phyloP scores from a whole-genome alignment of 2,329 filamentous ascomycete genomes.

The Sphaerulina musiva region DNA sequence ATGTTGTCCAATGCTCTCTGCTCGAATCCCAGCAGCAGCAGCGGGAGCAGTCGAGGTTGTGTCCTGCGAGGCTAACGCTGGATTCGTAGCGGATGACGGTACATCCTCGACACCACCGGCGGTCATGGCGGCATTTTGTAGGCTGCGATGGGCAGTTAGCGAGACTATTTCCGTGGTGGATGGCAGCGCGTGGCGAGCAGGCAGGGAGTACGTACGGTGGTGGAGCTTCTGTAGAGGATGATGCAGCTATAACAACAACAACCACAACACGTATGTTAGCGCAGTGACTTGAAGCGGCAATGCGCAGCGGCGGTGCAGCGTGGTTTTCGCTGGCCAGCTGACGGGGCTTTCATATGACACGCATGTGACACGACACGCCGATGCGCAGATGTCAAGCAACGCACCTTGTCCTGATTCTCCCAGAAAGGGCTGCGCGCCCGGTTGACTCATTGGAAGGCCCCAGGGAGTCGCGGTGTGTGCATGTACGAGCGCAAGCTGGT shows the following conservation, averaged over 20 bases:
- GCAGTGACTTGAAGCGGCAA: neutral
- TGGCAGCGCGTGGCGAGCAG: neutral
- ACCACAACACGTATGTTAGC: conserved; percentile 2
- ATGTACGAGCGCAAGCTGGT: conserved; percentile 13
- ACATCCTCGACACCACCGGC: neutral
- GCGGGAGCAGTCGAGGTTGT: neutral
- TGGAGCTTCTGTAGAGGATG: conserved; percentile 19
- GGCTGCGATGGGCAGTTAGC: conserved; percentile 8
- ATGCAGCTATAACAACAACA: conserved; percentile 10
- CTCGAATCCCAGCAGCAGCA: conserved; percentile 22
- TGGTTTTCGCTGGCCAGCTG: neutral
- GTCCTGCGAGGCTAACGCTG: neutral
- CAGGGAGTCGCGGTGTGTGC: conserved; percentile 14
- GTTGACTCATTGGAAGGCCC: conserved; percentile 26
- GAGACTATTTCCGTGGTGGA: neutral
- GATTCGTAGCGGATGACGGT: neutral
- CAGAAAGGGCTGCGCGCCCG: conserved; percentile 22
- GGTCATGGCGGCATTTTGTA: conserved; percentile 15
- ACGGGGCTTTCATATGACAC: conserved; percentile 11
- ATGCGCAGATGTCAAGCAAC: conserved; percentile 6
- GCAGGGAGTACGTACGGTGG: conserved; percentile 16
- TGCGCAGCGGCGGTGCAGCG: neutral
- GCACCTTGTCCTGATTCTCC: conserved; percentile 24
- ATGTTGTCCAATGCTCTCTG: conserved; percentile 40
- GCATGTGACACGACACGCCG: conserved; percentile 10